Percentiles rank a stretch among this genome's conserved stretches.
phyloP scores from a whole-genome alignment of 2,329 filamentous ascomycete species.

The Leptographium flavum region DNA sequence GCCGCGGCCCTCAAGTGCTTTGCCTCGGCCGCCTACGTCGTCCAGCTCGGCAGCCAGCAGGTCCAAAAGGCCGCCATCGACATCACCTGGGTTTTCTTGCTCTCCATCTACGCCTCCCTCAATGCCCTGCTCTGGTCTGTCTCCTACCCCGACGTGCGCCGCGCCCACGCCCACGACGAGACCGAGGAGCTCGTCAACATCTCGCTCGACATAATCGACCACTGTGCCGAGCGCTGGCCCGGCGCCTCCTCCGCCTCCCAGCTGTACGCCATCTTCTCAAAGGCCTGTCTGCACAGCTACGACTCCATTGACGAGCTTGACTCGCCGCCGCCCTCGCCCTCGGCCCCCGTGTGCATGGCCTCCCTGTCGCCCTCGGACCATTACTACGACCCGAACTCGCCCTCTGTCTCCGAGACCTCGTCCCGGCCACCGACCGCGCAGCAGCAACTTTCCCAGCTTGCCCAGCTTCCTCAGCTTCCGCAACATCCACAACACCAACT shows the following conservation, averaged over 20 bases:
- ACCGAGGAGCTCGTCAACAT: slow-evolving; percentile 61
- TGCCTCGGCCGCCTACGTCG: slow-evolving; percentile 68
- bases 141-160: slow-evolving; percentile 72
- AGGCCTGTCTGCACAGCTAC: slow-evolving; percentile 79
- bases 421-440: slow-evolving; percentile 15
- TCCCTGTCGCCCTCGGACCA: slow-evolving; percentile 29
- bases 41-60: slow-evolving; percentile 67
- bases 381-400: slow-evolving; percentile 34
- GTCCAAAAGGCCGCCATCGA: slow-evolving; percentile 64
- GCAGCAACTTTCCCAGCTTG: slow-evolving; percentile 14
- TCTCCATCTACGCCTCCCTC: slow-evolving; percentile 79
- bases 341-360: neutral
- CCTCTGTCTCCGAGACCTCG: slow-evolving; percentile 24
- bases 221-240: slow-evolving; percentile 80
- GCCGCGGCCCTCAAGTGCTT: slow-evolving; percentile 72
- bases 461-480: slow-evolving; percentile 14
- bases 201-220: slow-evolving; percentile 64
- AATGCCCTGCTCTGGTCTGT: slow-evolving; percentile 87
- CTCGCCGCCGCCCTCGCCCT: slow-evolving; percentile 7
- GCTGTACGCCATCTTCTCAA: slow-evolving; percentile 74
- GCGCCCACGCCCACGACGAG: slow-evolving; percentile 56
- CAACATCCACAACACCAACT: neutral
- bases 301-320: slow-evolving; percentile 41
- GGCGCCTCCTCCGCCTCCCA: slow-evolving; percentile 73
- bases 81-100: slow-evolving; percentile 85